Evolutionary conservation across 345 rosid species (phyloP), one percentile per base, ranked within the genome.

Genomic region (Sonneratia alba): DNA sequence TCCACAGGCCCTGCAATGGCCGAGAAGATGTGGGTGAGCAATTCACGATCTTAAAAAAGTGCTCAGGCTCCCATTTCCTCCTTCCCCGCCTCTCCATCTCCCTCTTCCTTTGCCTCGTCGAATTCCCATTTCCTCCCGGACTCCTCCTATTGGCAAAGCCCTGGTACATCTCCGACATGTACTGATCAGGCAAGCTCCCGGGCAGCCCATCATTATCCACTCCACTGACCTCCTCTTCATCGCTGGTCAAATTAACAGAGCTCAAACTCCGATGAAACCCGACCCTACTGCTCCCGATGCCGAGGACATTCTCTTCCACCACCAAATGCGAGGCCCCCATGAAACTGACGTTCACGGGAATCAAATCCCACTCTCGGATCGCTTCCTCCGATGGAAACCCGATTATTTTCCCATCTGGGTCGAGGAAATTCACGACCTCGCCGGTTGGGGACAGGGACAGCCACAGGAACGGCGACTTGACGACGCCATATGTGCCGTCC

Each of bases 1-100:
- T 91, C 97, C 96, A 91, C 42, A 91, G 78, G 24, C 97, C 98
- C 81, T 94, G 97, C 80, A 94, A 75, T 5, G 96, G 98, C 67
- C 87, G 87, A 22, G 82, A 69, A 1, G 73, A 67, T 2, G 90
- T 88, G 51, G 98, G 93, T 0, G 84, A 88, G 81, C 78, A 90
- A 82, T 90, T 85, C 43, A 70, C 49, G 68, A 94, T 86, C 85
- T 86, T 94, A 67, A 94, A 80, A 69, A 91, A 94, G 78, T 91
- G 93, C 80, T 88, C 92, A 7, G 93, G 82, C 77, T 88, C 97
- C 96, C 93, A 90, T 73, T 81, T 85, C 78, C 74, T 81, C 84
- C 70, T 88, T 16, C 78, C 85, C 70, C 80, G 91, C 87, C 87
- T 87, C 77, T 84, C 95, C 85, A 83, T 90, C 81, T 82, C 92